phyloP scores from a whole-genome alignment of 179 eudicot species.

The Sideroxylon spinosum region DNA sequence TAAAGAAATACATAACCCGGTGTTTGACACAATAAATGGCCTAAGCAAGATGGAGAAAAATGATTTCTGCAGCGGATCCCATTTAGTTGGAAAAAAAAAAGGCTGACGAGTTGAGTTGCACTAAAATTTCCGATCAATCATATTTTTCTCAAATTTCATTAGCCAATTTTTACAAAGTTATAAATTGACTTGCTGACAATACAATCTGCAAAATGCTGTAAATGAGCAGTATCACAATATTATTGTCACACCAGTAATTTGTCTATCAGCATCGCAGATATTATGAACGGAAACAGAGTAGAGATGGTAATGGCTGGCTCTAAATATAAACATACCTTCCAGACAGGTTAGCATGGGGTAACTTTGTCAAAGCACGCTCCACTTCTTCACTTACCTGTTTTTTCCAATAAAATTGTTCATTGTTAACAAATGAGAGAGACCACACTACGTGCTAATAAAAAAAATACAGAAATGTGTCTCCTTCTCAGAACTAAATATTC shows the following conservation, averaged over 20 bases:
- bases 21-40: too few relatives aligned
- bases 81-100: too few relatives aligned
- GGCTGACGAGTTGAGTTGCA: too few relatives aligned
- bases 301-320: background rate
- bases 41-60: too few relatives aligned
- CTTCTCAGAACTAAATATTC: background rate
- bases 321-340: constrained; percentile 21
- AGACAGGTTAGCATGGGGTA: constrained; percentile 22
- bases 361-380: constrained; percentile 33
- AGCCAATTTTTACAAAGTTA: background rate
- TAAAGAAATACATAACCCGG: too few relatives aligned
- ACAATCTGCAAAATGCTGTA: too few relatives aligned
- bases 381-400: constrained; percentile 39
- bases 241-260: too few relatives aligned
- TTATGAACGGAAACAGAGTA: background rate
- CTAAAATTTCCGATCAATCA: background rate
- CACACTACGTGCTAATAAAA: background rate
- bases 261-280: too few relatives aligned
- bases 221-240: too few relatives aligned
- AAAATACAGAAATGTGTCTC: background rate
- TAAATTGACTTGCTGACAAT: background rate
- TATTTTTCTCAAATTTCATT: background rate
- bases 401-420: background rate
- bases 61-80: too few relatives aligned
- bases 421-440: background rate